A percentile compares a stretch with the other conserved stretches of the same genome.
Evolutionary conservation across 345 rosid species (phyloP).

Genomic region (Euphorbia pulcherrima): DNA sequence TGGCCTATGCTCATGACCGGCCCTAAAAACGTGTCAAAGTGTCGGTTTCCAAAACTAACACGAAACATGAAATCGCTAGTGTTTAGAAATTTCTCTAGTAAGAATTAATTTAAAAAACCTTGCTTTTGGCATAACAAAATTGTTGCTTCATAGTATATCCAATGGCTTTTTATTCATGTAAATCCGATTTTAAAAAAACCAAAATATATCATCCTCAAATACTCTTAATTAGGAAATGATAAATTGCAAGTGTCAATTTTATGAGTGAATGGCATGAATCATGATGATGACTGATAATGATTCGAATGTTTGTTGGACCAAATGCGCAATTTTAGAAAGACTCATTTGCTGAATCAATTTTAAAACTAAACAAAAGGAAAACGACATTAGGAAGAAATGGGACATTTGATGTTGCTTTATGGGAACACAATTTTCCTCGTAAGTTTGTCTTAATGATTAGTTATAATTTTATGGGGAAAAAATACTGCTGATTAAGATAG

Average conservation of each 20-base stretch:
- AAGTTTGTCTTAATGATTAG: not conserved
- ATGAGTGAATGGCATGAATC: not conserved
- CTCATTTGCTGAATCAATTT: not conserved
- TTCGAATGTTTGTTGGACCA: not conserved
- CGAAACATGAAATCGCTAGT: no score
- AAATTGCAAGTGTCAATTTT: not conserved
- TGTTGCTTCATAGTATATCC: not conserved
- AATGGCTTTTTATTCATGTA: not conserved
- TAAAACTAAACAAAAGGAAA: not conserved
- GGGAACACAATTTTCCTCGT: not conserved
- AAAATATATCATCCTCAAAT: not conserved
- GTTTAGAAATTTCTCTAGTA: no score
- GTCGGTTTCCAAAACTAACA: no score
- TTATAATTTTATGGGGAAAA: not conserved
- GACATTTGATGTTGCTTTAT: not conserved
- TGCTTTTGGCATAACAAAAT: no score
- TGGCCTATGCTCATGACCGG: no score
- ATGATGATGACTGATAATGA: not conserved
- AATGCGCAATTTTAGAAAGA: not conserved
- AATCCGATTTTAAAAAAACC: no score
- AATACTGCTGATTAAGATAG: not conserved
- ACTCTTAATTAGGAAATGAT: not conserved
- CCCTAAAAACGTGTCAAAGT: no score
- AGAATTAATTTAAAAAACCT: no score
- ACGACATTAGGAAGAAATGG: not conserved